phyloP scores from a whole-genome alignment of 2,329 filamentous ascomycete species.

The Aureobasidium sp. region DNA sequence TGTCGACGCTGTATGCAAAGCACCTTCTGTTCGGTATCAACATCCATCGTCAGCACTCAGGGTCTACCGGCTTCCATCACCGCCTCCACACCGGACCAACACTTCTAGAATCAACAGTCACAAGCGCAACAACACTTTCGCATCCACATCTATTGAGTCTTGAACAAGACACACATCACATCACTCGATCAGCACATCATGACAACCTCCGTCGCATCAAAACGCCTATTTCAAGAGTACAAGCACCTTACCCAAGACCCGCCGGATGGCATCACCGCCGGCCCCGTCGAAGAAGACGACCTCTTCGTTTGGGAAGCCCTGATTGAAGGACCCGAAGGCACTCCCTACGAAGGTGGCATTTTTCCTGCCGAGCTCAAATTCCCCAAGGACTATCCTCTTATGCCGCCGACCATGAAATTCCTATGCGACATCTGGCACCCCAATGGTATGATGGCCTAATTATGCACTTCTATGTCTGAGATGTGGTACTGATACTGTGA shows the following conservation, averaged over 20 bases:
- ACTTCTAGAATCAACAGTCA: neutral
- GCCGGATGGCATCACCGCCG: conserved; percentile 95
- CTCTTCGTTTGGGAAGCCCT: conserved; percentile 94
- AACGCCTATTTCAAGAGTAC: conserved; percentile 93
- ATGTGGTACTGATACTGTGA: too few relatives aligned
- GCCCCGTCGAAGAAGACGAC: conserved; percentile 88
- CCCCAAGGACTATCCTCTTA: conserved; percentile 92
- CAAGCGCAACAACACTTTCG: neutral
- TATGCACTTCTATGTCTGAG: too few relatives aligned
- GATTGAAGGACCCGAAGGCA: conserved; percentile 91
- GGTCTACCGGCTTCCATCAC: neutral
- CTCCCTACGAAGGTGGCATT: conserved; percentile 90
- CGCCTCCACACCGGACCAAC: neutral
- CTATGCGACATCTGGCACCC: conserved; percentile 92
- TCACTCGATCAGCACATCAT: neutral
- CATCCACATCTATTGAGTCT: too few relatives aligned
- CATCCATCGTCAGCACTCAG: neutral
- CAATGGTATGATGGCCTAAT: conserved; percentile 56
- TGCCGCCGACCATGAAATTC: conserved; percentile 94
- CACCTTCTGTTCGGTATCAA: neutral
- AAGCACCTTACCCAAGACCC: conserved; percentile 87
- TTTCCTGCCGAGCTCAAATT: conserved; percentile 95
- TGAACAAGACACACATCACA: neutral
- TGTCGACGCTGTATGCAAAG: neutral
- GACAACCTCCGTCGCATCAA: conserved; percentile 47